Percentiles rank a stretch among this genome's conserved stretches.
Evolutionary conservation across 768 basidiomycete genomes (phyloP).

Genomic region (Filobasidium floriforme): DNA sequence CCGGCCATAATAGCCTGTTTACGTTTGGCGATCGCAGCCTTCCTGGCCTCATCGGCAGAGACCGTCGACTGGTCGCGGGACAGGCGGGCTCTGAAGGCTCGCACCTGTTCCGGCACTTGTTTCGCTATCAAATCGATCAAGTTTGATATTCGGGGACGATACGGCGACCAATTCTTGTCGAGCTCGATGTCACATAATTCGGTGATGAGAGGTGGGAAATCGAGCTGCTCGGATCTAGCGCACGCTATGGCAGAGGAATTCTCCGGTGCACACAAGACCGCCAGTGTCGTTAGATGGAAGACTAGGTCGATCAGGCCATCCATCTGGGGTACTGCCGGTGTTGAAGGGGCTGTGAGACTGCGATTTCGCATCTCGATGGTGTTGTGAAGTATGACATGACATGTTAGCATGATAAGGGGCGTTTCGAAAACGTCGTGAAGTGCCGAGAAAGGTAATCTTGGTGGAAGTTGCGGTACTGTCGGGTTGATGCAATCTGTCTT

Average conservation of each 20-base stretch:
- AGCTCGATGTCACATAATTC: slow-evolving; percentile 70
- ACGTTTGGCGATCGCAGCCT: slow-evolving; percentile 76
- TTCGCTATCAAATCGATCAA: slow-evolving; percentile 58
- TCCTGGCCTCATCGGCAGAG: slow-evolving; percentile 58
- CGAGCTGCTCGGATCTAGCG: neutral
- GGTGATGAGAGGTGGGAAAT: slow-evolving; percentile 54
- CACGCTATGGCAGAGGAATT: slow-evolving; percentile 4
- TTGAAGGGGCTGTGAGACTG: slow-evolving; percentile 25
- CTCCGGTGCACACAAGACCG: slow-evolving; percentile 44
- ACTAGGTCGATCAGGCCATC: slow-evolving; percentile 87
- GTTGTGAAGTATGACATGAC: slow-evolving; percentile 75
- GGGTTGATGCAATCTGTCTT: slow-evolving; percentile 67
- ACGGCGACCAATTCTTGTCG: slow-evolving; percentile 62
- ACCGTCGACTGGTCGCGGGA: slow-evolving; percentile 46
- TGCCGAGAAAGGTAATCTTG: slow-evolving; percentile 56
- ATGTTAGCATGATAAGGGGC: slow-evolving; percentile 65
- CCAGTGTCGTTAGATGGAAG: slow-evolving; percentile 77
- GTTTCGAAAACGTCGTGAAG: slow-evolving; percentile 62
- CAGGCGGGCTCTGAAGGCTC: slow-evolving; percentile 34
- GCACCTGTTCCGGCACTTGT: slow-evolving; percentile 52
- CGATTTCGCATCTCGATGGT: slow-evolving; percentile 45
- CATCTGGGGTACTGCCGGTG: slow-evolving; percentile 41
- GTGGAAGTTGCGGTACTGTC: slow-evolving; percentile 35
- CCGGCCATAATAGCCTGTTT: slow-evolving; percentile 90
- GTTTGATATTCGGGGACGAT: slow-evolving; percentile 66